Conservation (phyloP, 2,329 filamentous ascomycete genomes). For the Aureobasidium vineae region DNA sequence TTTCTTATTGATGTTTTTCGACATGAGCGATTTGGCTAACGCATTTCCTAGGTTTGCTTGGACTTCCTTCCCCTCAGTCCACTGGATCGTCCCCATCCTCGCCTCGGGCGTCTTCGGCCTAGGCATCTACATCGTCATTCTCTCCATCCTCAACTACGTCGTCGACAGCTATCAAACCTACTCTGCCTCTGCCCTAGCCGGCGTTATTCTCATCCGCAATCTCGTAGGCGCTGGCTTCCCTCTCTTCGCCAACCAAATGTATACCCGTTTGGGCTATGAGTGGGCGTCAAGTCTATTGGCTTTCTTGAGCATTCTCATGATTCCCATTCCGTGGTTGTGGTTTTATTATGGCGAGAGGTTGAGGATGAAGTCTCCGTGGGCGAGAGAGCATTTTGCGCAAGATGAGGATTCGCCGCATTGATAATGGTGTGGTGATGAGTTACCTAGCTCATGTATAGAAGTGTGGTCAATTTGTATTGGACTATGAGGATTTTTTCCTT, state of each 20-base stretch:
- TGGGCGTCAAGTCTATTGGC: constrained; percentile 47
- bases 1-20: neutral
- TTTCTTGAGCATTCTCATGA: constrained; percentile 42
- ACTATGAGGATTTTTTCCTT: no score
- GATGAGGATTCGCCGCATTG: constrained; percentile 27
- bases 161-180: constrained; percentile 51
- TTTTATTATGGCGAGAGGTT: constrained; percentile 34
- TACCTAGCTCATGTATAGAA: neutral
- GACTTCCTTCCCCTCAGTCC: constrained; percentile 23
- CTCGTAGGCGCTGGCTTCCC: constrained; percentile 40
- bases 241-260: constrained; percentile 30
- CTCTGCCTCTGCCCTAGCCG: constrained; percentile 44
- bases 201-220: constrained; percentile 44
- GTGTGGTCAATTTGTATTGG: no score
- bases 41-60: constrained; percentile 24
- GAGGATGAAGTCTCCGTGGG: constrained; percentile 21
- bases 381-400: constrained; percentile 25
- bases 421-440: neutral
- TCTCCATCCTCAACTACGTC: constrained; percentile 52
- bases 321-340: constrained; percentile 42
- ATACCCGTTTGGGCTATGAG: constrained; percentile 42
- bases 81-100: constrained; percentile 51
- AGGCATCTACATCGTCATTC: constrained; percentile 52
- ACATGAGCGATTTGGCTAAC: no score
- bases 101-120: constrained; percentile 52